Base-by-base conservation (phyloP, 306 rosid genomes). In the Sicyos baderoa region DNA sequence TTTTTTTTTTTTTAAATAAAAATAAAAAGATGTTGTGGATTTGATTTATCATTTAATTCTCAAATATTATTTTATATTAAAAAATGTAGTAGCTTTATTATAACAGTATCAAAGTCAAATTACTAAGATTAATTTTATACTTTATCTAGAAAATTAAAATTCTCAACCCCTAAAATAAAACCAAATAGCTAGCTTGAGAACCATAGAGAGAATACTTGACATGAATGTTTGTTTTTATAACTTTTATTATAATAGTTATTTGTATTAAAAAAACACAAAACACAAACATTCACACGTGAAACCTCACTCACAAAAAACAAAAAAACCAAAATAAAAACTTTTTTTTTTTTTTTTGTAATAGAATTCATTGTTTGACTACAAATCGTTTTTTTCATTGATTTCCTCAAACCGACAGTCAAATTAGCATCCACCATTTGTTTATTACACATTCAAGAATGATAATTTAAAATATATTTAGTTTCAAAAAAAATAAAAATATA, bases 201-300 rank as follows among this genome's bases (percentile, higher is more conserved):
- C 6, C 22, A 59, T 8, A 7, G 21, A 59, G 45, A 59, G 16
- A 9, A 23, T 6, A 29, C 14, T 58, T 6, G 13, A 59, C 14
- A 32, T 32, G 66, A 59, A 59, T 59, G 47, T 59, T 59, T 59
- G 65, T 59, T 40, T 40, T 40, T 40, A 40, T 40, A 7, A 40
- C 10, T 40, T 40, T 40, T 40, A 40, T 40, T 35, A 35, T 35
- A 5, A 4, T 35, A 35, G 6, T 40, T 40, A 40, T 40, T 37
- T 37, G 0, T 37, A 5, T 37, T 37, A 40, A 40, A 40, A 40
- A 40, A 40, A 40, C 8, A 37, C 4, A 45, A 65, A 65, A 45
- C 17, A 65, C 32, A 65, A 65, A 65, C 70, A 65, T 65, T 65
- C 71, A 37, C 44, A 37, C 44, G 71, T 65, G 71, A 45, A 45